These are phyloP conservation scores for Hymenoscyphus fructigenus DNA, from an alignment of 2,329 filamentous ascomycete species.

Conservation along the genomic window DNA sequence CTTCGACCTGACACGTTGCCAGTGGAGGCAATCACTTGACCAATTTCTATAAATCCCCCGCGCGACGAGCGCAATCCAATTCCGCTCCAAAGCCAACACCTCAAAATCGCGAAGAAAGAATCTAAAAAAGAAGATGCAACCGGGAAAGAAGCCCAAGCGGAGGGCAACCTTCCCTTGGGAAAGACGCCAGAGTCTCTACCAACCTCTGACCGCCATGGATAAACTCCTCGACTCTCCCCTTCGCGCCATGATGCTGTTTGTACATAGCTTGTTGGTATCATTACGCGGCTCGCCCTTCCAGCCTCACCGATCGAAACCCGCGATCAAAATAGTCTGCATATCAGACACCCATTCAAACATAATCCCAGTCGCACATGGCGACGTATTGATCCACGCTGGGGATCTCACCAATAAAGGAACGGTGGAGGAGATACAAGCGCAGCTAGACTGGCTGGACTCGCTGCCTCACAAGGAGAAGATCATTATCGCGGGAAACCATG, in stretches of 20 bases:
- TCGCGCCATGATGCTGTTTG: constrained; percentile 57
- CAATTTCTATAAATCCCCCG: not conserved
- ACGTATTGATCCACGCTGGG: constrained; percentile 86
- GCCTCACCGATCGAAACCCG: constrained; percentile 52
- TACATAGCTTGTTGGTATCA: constrained; percentile 64
- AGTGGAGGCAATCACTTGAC: not conserved
- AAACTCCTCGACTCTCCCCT: constrained; percentile 68
- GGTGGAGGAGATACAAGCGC: constrained; percentile 71
- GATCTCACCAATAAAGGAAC: constrained; percentile 78
- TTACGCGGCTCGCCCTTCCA: constrained; percentile 66
- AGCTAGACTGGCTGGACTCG: constrained; percentile 76
- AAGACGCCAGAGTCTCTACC: constrained; percentile 30
- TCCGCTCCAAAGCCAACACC: not conserved
- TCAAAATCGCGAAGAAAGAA: not conserved
- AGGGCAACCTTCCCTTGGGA: constrained; percentile 27
- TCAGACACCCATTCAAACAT: constrained; percentile 80
- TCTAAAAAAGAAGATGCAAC: not conserved
- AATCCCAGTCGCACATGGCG: constrained; percentile 68
- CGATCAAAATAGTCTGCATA: constrained; percentile 79
- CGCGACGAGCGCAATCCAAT: not conserved
- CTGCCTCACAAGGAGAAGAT: constrained; percentile 80
- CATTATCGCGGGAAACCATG: constrained; percentile 84
- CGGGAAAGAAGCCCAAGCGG: not conserved
- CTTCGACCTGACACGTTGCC: constrained; percentile 2
- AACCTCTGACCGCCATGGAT: constrained; percentile 52